Evolutionary conservation across 169 alveolate species (phyloP).

Genomic region (Plasmodium gaboni): DNA sequence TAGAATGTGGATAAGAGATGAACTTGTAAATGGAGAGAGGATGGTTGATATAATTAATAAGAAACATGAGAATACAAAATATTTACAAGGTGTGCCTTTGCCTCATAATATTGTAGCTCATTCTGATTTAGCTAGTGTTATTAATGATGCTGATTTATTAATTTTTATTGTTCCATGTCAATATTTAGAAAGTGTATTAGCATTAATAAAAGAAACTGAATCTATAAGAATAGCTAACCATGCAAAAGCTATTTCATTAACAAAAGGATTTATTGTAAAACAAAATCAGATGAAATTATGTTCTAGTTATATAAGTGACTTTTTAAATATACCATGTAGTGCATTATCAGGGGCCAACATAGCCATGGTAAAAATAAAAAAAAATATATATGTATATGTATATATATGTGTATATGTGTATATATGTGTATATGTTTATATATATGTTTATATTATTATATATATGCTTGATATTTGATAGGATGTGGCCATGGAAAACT

Average conservation of each 20-base stretch:
- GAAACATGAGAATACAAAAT: constrained; percentile 91
- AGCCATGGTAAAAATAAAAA: constrained; percentile 82
- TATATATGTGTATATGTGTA: neutral
- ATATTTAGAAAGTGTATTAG: constrained; percentile 80
- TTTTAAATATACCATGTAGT: constrained; percentile 86
- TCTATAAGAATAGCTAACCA: constrained; percentile 67
- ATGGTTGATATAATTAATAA: constrained; percentile 90
- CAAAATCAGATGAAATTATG: constrained; percentile 82
- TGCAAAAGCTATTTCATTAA: constrained; percentile 87
- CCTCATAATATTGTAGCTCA: constrained; percentile 91
- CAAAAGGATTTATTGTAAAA: constrained; percentile 88
- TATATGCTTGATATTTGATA: neutral
- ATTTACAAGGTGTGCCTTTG: constrained; percentile 89
- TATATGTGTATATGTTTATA: neutral
- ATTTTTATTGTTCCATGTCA: constrained; percentile 93
- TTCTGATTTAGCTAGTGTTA: constrained; percentile 89
- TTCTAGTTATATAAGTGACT: constrained; percentile 81
- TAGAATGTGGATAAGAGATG: constrained; percentile 92
- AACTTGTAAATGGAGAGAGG: constrained; percentile 86
- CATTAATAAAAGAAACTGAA: constrained; percentile 21
- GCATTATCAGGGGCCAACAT: constrained; percentile 93
- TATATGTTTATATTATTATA: constrained; percentile 4
- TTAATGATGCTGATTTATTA: constrained; percentile 88
- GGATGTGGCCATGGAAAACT: constrained; percentile 93
- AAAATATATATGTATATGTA: neutral